These are phyloP conservation scores for Sequoia sempervirens DNA, from an alignment of 75 land plant species.

Conservation along the genomic window DNA sequence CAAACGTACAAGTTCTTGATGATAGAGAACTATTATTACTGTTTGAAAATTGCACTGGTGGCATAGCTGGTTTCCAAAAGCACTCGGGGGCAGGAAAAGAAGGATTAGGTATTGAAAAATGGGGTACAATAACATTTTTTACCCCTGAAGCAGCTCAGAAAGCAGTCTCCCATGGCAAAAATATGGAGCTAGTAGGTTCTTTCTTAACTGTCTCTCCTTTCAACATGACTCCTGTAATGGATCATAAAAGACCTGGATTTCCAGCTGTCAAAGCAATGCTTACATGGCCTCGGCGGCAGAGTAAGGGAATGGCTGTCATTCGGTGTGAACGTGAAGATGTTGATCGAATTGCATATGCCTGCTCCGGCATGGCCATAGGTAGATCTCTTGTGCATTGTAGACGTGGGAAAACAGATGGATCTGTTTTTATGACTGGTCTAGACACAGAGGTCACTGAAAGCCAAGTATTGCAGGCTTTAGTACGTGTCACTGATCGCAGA, in stretches of 20 bases:
- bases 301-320: slow-evolving; percentile 55
- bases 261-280: slow-evolving; percentile 51
- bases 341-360: slow-evolving; percentile 17
- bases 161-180: slow-evolving; percentile 34
- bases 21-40: slow-evolving; percentile 53
- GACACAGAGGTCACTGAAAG: slow-evolving; percentile 41
- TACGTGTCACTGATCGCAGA: slow-evolving; percentile 23
- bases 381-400: slow-evolving; percentile 33
- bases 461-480: slow-evolving; percentile 34
- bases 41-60: slow-evolving; percentile 37
- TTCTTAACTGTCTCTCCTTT: slow-evolving; percentile 37
- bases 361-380: slow-evolving; percentile 33
- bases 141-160: slow-evolving; percentile 49
- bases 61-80: slow-evolving; percentile 45
- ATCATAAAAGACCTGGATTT: slow-evolving; percentile 25
- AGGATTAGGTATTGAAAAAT: slow-evolving; percentile 26
- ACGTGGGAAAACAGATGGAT: slow-evolving; percentile 22
- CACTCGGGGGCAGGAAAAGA: slow-evolving; percentile 12
- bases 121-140: slow-evolving; percentile 65
- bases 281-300: slow-evolving; percentile 67
- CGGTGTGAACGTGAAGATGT: slow-evolving; percentile 43
- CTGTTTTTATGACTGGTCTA: slow-evolving; percentile 45
- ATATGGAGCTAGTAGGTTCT: slow-evolving; percentile 20
- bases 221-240: slow-evolving; percentile 13
- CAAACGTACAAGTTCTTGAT: slow-evolving; percentile 21